Percentiles rank a stretch among this genome's conserved stretches.
Conservation (phyloP, 139 green algal species). For the Chlamydomonas asymmetrica region DNA sequence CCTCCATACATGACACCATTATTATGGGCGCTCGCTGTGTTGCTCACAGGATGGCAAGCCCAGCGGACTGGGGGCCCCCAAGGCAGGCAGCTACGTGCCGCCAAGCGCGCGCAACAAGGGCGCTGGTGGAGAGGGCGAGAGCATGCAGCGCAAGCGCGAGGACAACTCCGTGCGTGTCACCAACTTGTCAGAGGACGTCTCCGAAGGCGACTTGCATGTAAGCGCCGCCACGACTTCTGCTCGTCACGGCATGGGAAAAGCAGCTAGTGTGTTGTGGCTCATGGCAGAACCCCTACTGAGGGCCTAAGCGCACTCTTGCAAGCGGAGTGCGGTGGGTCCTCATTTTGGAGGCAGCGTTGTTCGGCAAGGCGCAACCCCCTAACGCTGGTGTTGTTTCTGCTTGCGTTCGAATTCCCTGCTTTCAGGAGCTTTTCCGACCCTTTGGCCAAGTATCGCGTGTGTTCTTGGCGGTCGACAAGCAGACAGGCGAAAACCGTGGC, state of each 20-base stretch:
- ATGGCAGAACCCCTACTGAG: too few species aligned
- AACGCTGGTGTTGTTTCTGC: too few species aligned
- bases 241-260: too few species aligned
- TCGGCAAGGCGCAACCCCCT: too few species aligned
- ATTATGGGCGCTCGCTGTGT: too few species aligned
- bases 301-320: too few species aligned
- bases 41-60: conserved; percentile 16
- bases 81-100: conserved; percentile 85
- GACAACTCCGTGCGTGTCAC: conserved; percentile 97
- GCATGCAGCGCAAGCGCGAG: conserved; percentile 71
- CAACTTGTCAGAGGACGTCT: conserved; percentile 96
- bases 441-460: conserved; percentile 93
- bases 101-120: conserved; percentile 71
- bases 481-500: conserved; percentile 89
- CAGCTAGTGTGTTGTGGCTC: too few species aligned
- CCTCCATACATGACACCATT: too few species aligned
- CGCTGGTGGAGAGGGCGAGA: conserved; percentile 52
- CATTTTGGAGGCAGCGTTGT: too few species aligned
- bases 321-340: too few species aligned
- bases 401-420: too few species aligned
- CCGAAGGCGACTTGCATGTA: conserved; percentile 86
- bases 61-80: conserved; percentile 36
- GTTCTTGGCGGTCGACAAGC: conserved; percentile 95
- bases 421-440: conserved; percentile 93
- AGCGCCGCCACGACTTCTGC: too few species aligned